A percentile compares a stretch with the other conserved stretches of the same genome.
phyloP scores from a whole-genome alignment of 73 alveolate species.

The Paramecium bursaria region DNA sequence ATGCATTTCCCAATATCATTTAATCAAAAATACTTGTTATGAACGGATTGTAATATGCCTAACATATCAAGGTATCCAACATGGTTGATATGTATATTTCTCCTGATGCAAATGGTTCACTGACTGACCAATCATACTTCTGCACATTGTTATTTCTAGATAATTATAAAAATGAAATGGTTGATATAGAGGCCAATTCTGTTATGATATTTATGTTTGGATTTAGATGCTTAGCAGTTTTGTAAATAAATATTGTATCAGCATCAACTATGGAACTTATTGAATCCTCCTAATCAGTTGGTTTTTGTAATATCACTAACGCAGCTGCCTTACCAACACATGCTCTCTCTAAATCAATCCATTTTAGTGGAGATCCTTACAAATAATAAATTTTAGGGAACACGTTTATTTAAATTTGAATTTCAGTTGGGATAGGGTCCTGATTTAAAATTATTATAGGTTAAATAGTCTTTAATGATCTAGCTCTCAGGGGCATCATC shows the following conservation, averaged over 20 bases:
- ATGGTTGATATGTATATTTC: conserved; percentile 92
- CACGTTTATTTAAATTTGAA: conserved; percentile 92
- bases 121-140: conserved; percentile 83
- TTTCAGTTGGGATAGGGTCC: conserved; percentile 91
- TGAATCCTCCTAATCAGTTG: conserved; percentile 76
- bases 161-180: conserved; percentile 83
- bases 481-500: conserved; percentile 92
- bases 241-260: conserved; percentile 95
- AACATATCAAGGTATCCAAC: conserved; percentile 96
- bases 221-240: conserved; percentile 86
- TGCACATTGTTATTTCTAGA: conserved; percentile 81
- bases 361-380: conserved; percentile 93
- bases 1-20: conserved; percentile 95
- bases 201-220: conserved; percentile 85
- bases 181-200: conserved; percentile 89
- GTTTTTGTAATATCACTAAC: conserved; percentile 87
- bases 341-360: conserved; percentile 92
- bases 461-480: conserved; percentile 80
- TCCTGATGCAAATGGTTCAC: conserved; percentile 97
- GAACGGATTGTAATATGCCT: conserved; percentile 94
- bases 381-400: conserved; percentile 92
- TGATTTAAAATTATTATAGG: conserved; percentile 91
- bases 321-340: conserved; percentile 92
- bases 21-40: conserved; percentile 90
- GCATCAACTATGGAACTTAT: conserved; percentile 92